A percentile compares a stretch with the other conserved stretches of the same genome.
These are phyloP conservation scores for Yamadazyma olivae DNA, from an alignment of 805 yeast species.

Conservation along the genomic window DNA sequence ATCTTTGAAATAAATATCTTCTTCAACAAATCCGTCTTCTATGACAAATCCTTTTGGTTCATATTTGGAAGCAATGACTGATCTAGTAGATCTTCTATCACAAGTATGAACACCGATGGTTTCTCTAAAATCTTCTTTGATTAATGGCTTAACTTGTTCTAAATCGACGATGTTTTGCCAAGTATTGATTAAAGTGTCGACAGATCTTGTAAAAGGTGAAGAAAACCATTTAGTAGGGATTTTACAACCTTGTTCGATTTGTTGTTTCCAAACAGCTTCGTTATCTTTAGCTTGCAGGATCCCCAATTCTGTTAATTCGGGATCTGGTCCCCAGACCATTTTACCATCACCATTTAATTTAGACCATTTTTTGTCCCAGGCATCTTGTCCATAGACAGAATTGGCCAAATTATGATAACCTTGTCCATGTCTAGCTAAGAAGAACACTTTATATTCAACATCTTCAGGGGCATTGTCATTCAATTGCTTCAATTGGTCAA, in stretches of 20 bases:
- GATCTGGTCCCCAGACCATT: conserved; percentile 50
- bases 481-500: conserved; percentile 28
- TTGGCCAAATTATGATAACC: conserved; percentile 52
- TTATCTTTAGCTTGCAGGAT: conserved; percentile 44
- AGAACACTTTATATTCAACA: conserved; percentile 42
- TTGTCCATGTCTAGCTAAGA: conserved; percentile 53
- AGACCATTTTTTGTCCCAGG: conserved; percentile 47
- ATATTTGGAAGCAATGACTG: conserved; percentile 39
- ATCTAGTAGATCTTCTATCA: conserved; percentile 41
- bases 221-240: conserved; percentile 42
- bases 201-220: conserved; percentile 52
- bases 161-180: conserved; percentile 37
- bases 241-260: conserved; percentile 18
- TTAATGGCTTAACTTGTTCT: conserved; percentile 27
- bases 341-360: conserved; percentile 44
- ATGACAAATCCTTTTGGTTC: conserved; percentile 33
- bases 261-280: conserved; percentile 32
- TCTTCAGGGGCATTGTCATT: conserved; percentile 25
- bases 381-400: conserved; percentile 41
- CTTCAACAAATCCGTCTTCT: conserved; percentile 45
- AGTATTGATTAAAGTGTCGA: conserved; percentile 45
- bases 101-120: conserved; percentile 50
- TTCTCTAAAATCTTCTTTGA: conserved; percentile 48
- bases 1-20: conserved; percentile 40
- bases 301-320: conserved; percentile 47